phyloP scores from a whole-genome alignment of 2,329 filamentous ascomycete species.

The Aspergillus chevalieri region DNA sequence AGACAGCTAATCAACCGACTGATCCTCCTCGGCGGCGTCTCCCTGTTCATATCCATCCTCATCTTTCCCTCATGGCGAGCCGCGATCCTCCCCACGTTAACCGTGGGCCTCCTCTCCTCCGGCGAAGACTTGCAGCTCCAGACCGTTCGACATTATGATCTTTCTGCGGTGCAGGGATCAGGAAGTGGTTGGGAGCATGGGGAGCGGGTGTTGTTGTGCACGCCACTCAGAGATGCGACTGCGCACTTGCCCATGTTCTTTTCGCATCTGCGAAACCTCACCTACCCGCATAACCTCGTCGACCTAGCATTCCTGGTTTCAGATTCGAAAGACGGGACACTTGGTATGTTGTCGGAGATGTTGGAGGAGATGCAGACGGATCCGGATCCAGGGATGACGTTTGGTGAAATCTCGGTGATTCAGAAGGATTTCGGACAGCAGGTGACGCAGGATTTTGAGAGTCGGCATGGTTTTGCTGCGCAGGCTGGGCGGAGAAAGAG shows the following conservation, averaged over 20 bases:
- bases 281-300: slow-evolving; percentile 93
- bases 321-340: slow-evolving; percentile 89
- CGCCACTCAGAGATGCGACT: slow-evolving; percentile 86
- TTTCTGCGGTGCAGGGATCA: slow-evolving; percentile 84
- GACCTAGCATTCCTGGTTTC: slow-evolving; percentile 95
- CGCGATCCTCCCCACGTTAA: slow-evolving; percentile 55
- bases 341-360: slow-evolving; percentile 66
- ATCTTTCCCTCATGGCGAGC: slow-evolving; percentile 70
- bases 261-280: slow-evolving; percentile 91
- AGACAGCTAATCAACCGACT: slow-evolving; percentile 67
- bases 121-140: slow-evolving; percentile 73
- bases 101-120: slow-evolving; percentile 64
- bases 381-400: slow-evolving; percentile 71
- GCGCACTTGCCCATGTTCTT: slow-evolving; percentile 97
- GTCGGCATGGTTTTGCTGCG: slow-evolving; percentile 91
- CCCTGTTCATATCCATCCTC: slow-evolving; percentile 59
- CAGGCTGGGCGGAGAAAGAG: slow-evolving; percentile 89
- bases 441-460: slow-evolving; percentile 96
- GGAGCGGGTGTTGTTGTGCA: slow-evolving; percentile 90
- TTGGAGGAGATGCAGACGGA: slow-evolving; percentile 75
- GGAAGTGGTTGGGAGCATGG: slow-evolving; percentile 92
- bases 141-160: slow-evolving; percentile 94
- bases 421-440: slow-evolving; percentile 99
- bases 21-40: slow-evolving; percentile 49
- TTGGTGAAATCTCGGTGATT: slow-evolving; percentile 94